Evolutionary conservation across 2,329 filamentous ascomycete genomes (phyloP), one percentile per base, ranked within the genome.

Genomic region (Harringtonia lauricola): DNA sequence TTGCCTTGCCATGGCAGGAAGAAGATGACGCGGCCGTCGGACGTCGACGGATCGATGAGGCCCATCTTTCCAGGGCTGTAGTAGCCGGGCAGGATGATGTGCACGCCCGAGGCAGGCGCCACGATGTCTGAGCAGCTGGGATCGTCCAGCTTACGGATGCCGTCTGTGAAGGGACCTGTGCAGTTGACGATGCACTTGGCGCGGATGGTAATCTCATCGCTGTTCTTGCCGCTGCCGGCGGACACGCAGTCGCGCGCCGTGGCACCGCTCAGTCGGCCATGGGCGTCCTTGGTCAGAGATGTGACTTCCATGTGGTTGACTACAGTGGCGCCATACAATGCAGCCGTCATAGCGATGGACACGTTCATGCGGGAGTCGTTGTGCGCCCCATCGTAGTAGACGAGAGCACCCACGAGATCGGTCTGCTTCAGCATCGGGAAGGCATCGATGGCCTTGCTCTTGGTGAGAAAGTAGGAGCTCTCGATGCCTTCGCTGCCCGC

Each of bases 331-430:
- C 86, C 86, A 58, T 89, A 89, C 30, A 89, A 70, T 9, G 83
- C 79, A 43, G 85, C 84, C 8, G 85, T 90, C 69, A 87, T 79
- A 19, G 83, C 85, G 39, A 92, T 71, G 10, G 83, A 86, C 37
- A 89, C 80, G 59, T 90, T 90, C 84, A 90, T 92, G 49, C 85
- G 79, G 22, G 85, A 87, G 59, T 92, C 85, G 58, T 92, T 90
- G 67, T 90, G 86, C 45, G 85, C 84, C 49, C 85, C 85, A 64
- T 92, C 82, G 59, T 90, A 90, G 71, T 92, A 92, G 31, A 90
- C 84, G 55, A 90, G 66, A 29, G 85, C 85, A 51, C 86, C 85
- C 42, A 87, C 74, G 15, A 90, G 66, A 31, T 78, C 78, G 42
- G 84, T 77, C 55, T 76, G 80, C 62, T 81, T 83, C 52, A 92